Percentiles rank a stretch among this genome's conserved stretches.
These are phyloP conservation scores for Serpula lacrymans DNA, from an alignment of 768 basidiomycete genomes.

Conservation along the genomic window DNA sequence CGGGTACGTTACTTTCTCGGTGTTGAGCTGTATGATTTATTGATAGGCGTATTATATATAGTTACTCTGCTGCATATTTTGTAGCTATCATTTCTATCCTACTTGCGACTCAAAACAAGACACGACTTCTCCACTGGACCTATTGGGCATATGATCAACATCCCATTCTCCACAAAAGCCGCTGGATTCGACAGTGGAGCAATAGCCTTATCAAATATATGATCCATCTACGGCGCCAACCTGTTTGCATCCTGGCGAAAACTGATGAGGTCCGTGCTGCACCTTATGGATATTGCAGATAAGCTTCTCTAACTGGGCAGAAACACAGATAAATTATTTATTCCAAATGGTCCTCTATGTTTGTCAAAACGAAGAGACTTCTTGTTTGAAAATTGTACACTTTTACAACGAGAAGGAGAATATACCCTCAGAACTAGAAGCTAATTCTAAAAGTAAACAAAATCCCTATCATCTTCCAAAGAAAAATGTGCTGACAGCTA, in stretches of 20 bases:
- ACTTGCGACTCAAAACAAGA: constrained; percentile 50
- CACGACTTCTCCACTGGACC: constrained; percentile 45
- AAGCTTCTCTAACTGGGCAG: neutral
- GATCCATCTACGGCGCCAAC: constrained; percentile 44
- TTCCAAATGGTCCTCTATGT: constrained; percentile 69
- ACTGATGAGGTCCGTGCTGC: constrained; percentile 55
- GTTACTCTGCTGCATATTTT: constrained; percentile 64
- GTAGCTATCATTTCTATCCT: constrained; percentile 47
- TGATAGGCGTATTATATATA: constrained; percentile 16
- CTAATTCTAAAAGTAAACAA: constrained; percentile 70
- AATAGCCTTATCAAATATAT: constrained; percentile 41
- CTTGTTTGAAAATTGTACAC: constrained; percentile 65
- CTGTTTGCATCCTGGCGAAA: constrained; percentile 59
- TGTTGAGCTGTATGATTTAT: neutral
- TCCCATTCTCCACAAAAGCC: constrained; percentile 41
- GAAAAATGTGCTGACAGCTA: neutral
- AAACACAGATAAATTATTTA: constrained; percentile 56
- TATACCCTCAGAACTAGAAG: constrained; percentile 68
- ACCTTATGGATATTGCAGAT: neutral
- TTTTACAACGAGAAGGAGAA: constrained; percentile 51
- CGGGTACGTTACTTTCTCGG: constrained; percentile 35
- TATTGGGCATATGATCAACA: constrained; percentile 68
- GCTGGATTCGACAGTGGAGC: constrained; percentile 39
- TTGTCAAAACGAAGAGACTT: constrained; percentile 64
- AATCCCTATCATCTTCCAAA: too few relatives aligned